Percentiles rank a stretch among this genome's conserved stretches.
Conservation (phyloP, 176 grass and related monocot species). For the Areca catechu region DNA sequence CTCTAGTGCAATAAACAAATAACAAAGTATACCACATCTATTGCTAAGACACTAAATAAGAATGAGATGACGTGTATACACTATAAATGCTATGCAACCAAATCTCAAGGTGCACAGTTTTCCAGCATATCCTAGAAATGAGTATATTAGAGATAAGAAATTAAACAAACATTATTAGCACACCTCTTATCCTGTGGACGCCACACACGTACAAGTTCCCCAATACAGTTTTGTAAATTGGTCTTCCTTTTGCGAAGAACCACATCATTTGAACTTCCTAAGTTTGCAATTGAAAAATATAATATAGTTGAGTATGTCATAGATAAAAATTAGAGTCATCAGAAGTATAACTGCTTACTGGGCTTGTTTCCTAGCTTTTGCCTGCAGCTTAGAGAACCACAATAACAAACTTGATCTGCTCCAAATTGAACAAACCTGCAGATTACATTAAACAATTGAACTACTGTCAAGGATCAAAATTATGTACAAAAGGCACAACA, state of each 20-base stretch:
- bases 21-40: too few species aligned
- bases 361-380: slow-evolving; percentile 55
- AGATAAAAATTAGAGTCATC: too few species aligned
- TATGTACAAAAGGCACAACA: background rate
- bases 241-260: slow-evolving; percentile 39
- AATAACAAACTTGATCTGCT: slow-evolving; percentile 81
- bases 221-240: slow-evolving; percentile 43
- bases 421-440: slow-evolving; percentile 96
- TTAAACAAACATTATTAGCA: background rate
- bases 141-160: too few species aligned
- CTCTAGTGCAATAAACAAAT: too few species aligned
- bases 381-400: slow-evolving; percentile 74
- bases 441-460: slow-evolving; percentile 23
- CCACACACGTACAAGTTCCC: slow-evolving; percentile 56
- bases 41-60: too few species aligned
- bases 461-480: slow-evolving; percentile 1
- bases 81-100: too few species aligned
- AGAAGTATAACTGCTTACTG: slow-evolving; percentile 6
- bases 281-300: slow-evolving; percentile 23
- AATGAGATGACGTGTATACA: too few species aligned
- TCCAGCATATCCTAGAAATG: too few species aligned
- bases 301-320: slow-evolving; percentile 1
- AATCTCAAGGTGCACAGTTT: too few species aligned
- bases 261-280: slow-evolving; percentile 31
- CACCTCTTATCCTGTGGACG: slow-evolving; percentile 39